Base-by-base conservation (phyloP, 192 early-diverging fungal species). In the Gigaspora rosea region DNA sequence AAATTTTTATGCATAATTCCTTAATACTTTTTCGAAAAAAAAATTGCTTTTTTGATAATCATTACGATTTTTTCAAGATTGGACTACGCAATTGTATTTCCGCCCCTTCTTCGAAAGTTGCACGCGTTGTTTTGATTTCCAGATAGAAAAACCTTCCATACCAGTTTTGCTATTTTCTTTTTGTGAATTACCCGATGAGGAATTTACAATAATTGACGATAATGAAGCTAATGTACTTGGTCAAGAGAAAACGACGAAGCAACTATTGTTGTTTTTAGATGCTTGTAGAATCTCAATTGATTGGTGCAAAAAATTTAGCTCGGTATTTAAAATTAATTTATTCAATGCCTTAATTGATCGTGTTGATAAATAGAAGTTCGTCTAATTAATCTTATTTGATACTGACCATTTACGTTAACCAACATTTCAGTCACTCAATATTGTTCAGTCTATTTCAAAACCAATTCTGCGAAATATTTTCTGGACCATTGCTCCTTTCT, bases 261-360 rank as follows among this genome's bases (percentile, higher is more conserved):
- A 51, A 15, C 6, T 33, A 11, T 50, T 32, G 18, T 4, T n/a
- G 22, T 69, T 69, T 50, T 69, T 69, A 33, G 67, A 69, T 15
- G 67, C n/a, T 16, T 69, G 67, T 27, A 48, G 27, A 51, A 11
- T 69, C 1, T 69, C 67, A 2, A 15, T 13, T 69, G 46, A 51
- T 51, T 69, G 67, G 67, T 69, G 67, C 27, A 12, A 69, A 2
- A 69, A 69, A 51, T 69, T 69, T 50, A 51, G n/a, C 20, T 27
- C 4, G 13, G 67, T 69, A 69, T 50, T 46, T 27, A 20, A 27
- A 13, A 27, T 69, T n/a, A n/a, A 22, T 20, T 27, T 8, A 16
- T 18, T n/a, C 1, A n/a, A 12, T 56, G 52, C 4, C 0, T 2
- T 15, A 56, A 18, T 56, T n/a, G 52, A 56, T 18, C 18, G 4